Evolutionary conservation across 2,329 filamentous ascomycete genomes (phyloP).

Genomic region (Hypoxylon sp.): DNA sequence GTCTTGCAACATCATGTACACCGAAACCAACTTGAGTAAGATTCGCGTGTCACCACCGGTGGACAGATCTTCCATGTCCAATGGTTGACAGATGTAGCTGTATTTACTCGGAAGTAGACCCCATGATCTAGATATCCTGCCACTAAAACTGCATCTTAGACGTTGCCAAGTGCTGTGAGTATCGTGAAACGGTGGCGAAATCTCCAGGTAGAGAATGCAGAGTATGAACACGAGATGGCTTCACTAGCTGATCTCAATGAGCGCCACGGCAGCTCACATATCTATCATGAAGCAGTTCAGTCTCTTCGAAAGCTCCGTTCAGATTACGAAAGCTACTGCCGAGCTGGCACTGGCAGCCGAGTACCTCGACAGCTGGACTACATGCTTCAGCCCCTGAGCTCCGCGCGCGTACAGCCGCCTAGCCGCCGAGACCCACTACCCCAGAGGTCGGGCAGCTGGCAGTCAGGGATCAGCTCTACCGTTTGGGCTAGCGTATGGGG

Average conservation of each 20-base stretch:
- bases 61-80: conserved; percentile 34
- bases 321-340: too few species aligned
- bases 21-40: conserved; percentile 24
- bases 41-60: conserved; percentile 16
- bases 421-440: too few species aligned
- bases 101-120: conserved; percentile 27
- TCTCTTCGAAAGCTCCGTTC: too few species aligned
- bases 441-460: too few species aligned
- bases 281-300: too few species aligned
- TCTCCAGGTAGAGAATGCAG: neutral
- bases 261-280: too few species aligned
- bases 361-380: too few species aligned
- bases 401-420: too few species aligned
- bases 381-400: too few species aligned
- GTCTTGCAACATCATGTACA: conserved; percentile 33
- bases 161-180: conserved; percentile 34
- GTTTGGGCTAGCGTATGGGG: conserved; percentile 18
- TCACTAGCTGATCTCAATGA: too few species aligned
- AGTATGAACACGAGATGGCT: neutral
- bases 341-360: too few species aligned
- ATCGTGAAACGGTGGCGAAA: conserved; percentile 26
- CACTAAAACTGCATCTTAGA: conserved; percentile 32
- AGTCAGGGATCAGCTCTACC: conserved; percentile 1
- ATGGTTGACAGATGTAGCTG: conserved; percentile 30
- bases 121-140: conserved; percentile 12